Conservation (phyloP, 148 eudicot species). For the Salicornia ramosissima region DNA sequence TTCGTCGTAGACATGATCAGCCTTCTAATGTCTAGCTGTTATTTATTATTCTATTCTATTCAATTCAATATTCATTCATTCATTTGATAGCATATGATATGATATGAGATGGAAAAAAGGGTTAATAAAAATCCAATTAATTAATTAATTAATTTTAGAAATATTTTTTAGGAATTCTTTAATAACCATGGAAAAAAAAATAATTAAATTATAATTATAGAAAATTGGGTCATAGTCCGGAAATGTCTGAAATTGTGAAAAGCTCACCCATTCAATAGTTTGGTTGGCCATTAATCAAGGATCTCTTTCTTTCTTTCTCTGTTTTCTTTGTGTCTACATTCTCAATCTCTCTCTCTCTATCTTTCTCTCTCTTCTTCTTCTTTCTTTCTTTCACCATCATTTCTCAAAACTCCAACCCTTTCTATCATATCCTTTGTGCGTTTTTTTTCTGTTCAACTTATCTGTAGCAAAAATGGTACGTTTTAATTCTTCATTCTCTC, state of each 20-base stretch:
- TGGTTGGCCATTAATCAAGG: conserved; percentile 37
- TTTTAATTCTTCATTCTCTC: neutral
- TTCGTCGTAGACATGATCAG: conserved; percentile 34
- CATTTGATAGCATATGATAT: no score
- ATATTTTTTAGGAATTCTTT: neutral
- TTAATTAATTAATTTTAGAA: neutral
- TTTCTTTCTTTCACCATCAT: conserved; percentile 16
- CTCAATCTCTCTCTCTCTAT: conserved; percentile 4
- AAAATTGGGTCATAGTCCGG: conserved; percentile 42
- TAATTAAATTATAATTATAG: no score
- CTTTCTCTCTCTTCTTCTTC: conserved; percentile 19
- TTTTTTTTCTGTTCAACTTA: neutral
- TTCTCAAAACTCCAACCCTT: conserved; percentile 2
- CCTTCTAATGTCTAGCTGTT: conserved; percentile 8
- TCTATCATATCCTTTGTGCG: neutral
- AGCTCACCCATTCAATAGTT: conserved; percentile 24
- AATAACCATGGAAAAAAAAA: no score
- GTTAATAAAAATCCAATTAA: no score
- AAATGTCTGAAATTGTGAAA: conserved; percentile 30
- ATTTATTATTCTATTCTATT: conserved; percentile 1
- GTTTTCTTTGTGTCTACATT: no score
- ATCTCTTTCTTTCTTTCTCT: conserved; percentile 25
- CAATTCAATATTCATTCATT: neutral
- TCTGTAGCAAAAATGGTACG: conserved; percentile 33
- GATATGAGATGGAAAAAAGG: no score